Percentiles rank a stretch among this genome's conserved stretches.
Evolutionary conservation across 2,329 filamentous ascomycete genomes (phyloP).

Genomic region (Claviceps africana): DNA sequence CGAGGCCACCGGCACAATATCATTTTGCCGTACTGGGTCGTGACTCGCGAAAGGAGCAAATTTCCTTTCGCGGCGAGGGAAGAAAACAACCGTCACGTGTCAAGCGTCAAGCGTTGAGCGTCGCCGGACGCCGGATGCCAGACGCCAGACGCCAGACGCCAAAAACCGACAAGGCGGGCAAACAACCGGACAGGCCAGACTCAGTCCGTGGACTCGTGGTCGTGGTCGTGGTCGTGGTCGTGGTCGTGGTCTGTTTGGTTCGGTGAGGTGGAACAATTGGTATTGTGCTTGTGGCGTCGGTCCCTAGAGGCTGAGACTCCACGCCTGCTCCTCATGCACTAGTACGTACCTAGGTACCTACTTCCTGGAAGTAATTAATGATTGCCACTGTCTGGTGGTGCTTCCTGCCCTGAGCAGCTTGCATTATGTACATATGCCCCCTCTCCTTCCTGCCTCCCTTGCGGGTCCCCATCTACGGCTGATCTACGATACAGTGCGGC

Average conservation of each 20-base stretch:
- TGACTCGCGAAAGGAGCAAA: not conserved
- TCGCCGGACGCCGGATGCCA: not conserved
- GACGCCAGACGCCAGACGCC: too few species aligned
- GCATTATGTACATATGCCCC: too few species aligned
- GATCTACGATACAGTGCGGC: too few species aligned
- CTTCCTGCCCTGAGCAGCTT: too few species aligned
- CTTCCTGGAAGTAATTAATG: too few species aligned
- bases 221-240: not conserved
- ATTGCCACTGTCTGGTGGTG: too few species aligned
- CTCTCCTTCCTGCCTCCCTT: too few species aligned
- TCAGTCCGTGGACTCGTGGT: not conserved
- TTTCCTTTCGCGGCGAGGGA: not conserved
- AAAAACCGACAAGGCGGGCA: too few species aligned
- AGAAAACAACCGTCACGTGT: too few species aligned
- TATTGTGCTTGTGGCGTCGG: not conserved
- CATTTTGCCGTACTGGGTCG: not conserved
- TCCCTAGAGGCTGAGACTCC: not conserved
- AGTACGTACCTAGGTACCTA: not conserved
- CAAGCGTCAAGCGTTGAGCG: too few species aligned
- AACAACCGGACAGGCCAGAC: not conserved
- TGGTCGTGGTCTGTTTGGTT: not conserved
- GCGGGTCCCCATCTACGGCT: too few species aligned
- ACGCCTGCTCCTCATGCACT: not conserved
- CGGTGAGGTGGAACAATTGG: not conserved
- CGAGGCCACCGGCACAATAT: not conserved